These are phyloP conservation scores for Amaranthus hypochondriacus DNA, from an alignment of 148 eudicot genomes.

Conservation along the genomic window DNA sequence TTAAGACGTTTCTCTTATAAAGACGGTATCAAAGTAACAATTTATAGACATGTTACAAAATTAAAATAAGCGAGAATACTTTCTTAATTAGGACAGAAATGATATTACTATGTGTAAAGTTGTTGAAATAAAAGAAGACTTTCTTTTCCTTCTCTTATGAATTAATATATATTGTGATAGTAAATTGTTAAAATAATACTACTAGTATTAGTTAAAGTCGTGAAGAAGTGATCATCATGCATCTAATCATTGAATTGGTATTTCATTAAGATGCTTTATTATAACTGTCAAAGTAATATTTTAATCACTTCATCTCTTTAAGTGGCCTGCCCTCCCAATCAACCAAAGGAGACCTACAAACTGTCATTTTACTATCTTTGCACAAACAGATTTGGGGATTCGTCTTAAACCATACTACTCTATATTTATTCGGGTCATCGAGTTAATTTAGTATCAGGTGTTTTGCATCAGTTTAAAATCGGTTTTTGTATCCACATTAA, in stretches of 20 bases:
- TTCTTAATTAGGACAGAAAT: too few relatives aligned
- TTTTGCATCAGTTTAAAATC: too few relatives aligned
- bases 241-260: conserved; percentile 27
- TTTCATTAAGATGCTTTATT: conserved; percentile 8
- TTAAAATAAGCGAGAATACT: too few relatives aligned
- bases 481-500: too few relatives aligned
- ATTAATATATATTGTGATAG: too few relatives aligned
- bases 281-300: conserved; percentile 10
- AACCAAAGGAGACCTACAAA: conserved; percentile 13
- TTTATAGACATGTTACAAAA: too few relatives aligned
- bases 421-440: too few relatives aligned
- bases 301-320: background rate
- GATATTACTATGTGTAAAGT: background rate
- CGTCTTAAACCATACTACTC: too few relatives aligned
- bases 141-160: background rate
- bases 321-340: conserved; percentile 2
- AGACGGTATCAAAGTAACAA: too few relatives aligned
- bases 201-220: conserved; percentile 1
- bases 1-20: too few relatives aligned
- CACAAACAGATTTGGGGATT: background rate
- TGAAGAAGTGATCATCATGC: conserved; percentile 14
- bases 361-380: conserved; percentile 9
- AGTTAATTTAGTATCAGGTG: too few relatives aligned
- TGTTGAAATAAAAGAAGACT: background rate
- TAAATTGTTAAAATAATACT: too few relatives aligned